These are phyloP conservation scores for Durusdinium trenchii DNA, from an alignment of 73 alveolate species.

Conservation along the genomic window DNA sequence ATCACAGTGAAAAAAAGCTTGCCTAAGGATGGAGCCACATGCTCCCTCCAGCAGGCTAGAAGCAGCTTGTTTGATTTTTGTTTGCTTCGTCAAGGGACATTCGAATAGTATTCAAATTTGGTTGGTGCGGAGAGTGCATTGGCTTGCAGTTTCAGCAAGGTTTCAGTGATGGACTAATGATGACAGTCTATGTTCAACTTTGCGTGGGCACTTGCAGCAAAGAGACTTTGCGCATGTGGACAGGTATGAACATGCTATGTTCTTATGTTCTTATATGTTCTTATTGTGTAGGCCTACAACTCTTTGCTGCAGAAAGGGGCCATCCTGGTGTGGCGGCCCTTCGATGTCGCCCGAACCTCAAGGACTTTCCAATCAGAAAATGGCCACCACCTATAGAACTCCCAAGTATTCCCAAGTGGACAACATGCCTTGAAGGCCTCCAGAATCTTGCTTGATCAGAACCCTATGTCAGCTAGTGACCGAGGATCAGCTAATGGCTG, in stretches of 20 bases:
- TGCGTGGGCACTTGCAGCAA: neutral
- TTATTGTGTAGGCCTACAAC: constrained; percentile 45
- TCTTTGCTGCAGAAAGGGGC: constrained; percentile 38
- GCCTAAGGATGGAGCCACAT: constrained; percentile 16
- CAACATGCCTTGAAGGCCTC: neutral
- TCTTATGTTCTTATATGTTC: neutral
- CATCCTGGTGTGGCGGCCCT: constrained; percentile 44
- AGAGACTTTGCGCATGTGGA: neutral
- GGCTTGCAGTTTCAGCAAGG: neutral
- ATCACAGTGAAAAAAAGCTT: too few species aligned
- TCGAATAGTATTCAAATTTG: too few species aligned
- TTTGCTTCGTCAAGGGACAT: too few species aligned
- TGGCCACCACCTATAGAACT: neutral
- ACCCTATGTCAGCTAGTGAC: neutral
- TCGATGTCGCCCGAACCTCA: constrained; percentile 17
- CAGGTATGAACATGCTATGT: neutral
- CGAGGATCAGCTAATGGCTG: constrained; percentile 39
- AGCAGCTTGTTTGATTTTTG: too few species aligned
- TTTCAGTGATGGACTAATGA: neutral
- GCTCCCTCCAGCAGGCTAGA: constrained; percentile 13
- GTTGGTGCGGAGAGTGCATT: too few species aligned
- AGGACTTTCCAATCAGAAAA: neutral
- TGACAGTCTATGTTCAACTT: neutral
- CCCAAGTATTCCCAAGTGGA: neutral
- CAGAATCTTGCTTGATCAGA: neutral